A percentile compares a stretch with the other conserved stretches of the same genome.
These are phyloP conservation scores for Ophiocordyceps camponoti-rufipedis DNA, from an alignment of 2,329 filamentous ascomycete species.

Conservation along the genomic window DNA sequence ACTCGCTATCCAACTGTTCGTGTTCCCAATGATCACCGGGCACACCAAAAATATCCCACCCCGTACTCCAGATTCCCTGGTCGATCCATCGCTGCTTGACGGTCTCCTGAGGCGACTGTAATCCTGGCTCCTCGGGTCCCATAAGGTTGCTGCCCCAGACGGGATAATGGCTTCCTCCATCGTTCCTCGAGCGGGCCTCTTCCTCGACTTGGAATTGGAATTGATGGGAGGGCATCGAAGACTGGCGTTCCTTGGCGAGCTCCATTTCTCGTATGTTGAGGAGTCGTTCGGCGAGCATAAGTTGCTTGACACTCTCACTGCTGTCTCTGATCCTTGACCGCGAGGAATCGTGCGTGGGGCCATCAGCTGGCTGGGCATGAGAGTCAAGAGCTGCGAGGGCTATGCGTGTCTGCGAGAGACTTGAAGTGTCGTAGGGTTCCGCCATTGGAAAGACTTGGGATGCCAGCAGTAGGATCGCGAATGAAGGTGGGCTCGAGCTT, in stretches of 20 bases:
- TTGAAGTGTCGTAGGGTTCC: background rate
- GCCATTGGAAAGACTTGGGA: background rate
- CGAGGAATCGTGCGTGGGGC: background rate
- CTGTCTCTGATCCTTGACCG: background rate
- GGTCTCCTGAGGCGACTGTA: background rate
- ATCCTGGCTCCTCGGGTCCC: background rate
- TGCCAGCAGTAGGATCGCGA: too few species aligned
- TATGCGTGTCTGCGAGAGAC: background rate
- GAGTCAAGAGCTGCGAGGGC: background rate
- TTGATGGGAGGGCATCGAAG: background rate
- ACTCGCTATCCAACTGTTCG: background rate
- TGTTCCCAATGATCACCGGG: constrained; percentile 1
- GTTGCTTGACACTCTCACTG: background rate
- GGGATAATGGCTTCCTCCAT: background rate
- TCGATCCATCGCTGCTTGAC: constrained; percentile 2
- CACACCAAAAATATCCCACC: background rate
- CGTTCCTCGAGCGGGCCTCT: background rate
- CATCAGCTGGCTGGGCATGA: background rate
- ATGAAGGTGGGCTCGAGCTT: too few species aligned
- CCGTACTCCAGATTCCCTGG: constrained; percentile 1
- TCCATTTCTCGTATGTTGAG: background rate
- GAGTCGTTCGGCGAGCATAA: background rate
- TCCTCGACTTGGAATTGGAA: background rate
- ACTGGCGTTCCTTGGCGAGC: background rate
- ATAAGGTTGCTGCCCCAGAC: background rate